Evolutionary conservation across 805 yeast species (phyloP), one percentile per base, ranked within the genome.

Genomic region (Starmerella khaoyaiensis): DNA sequence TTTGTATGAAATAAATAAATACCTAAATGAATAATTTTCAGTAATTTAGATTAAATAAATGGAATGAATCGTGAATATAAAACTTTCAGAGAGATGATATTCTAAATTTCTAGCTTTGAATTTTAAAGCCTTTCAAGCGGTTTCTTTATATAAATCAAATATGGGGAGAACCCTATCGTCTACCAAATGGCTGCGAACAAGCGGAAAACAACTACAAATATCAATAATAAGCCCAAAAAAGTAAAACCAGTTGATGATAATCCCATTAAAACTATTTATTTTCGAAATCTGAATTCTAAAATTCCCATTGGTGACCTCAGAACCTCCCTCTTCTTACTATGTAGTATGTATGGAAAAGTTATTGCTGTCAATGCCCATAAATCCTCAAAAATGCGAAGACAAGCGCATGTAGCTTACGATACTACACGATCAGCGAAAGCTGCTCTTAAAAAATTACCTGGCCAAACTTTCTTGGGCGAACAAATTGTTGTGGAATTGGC

Each of bases 311-410:
- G 35, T 39, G 65, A 60, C 35, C 51, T 64, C 35, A 47, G 54
- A 31, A 33, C 42, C 18, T 46, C 52, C 15, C 48, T 63, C 31
- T 62, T 61, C 46, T 35, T 58, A 48, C 49, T 62, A 8, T 63
- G 62, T 46, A 50, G 62, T n/a, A 37, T 52, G 3, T 60, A 54
- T 37, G 68, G 68, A 18, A 53, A 46, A 12, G 47, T 63, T 4
- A 28, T 60, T 3, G 59, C 57, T 21, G 37, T 63, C 12, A 57
- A 62, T 18, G 56, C 63, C 4, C 44, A 52, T 40, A 60, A 59
- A 35, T 54, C 61, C 14, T 50, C 55, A 20, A 48, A 47, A 31
- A 61, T 63, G 67, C 48, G 67, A 6, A 68, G 68, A 17, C 68
- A 63, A 49, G 68, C 68, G 2, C 63, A 58, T 34, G 39, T 64